These are phyloP conservation scores for Zymoseptoria tritici DNA, from an alignment of 2,329 filamentous ascomycete species.

Conservation along the genomic window DNA sequence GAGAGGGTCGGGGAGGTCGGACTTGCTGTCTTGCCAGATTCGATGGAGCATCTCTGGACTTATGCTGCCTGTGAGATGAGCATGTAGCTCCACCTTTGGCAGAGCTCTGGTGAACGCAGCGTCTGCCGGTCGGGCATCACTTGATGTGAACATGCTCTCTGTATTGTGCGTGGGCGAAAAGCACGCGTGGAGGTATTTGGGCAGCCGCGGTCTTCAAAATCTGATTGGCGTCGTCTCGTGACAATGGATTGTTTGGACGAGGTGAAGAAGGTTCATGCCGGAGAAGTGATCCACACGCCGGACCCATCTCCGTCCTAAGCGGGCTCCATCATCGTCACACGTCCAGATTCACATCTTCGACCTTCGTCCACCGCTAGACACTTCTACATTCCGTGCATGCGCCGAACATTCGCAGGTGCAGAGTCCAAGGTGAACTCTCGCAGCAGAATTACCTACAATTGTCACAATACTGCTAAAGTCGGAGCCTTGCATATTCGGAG, in stretches of 20 bases:
- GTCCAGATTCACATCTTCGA: background rate
- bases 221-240: too few species aligned
- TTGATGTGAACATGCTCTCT: background rate
- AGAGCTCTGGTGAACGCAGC: conserved; percentile 29
- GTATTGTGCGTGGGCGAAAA: background rate
- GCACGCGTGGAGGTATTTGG: background rate
- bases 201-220: too few species aligned
- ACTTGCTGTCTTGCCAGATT: conserved; percentile 57
- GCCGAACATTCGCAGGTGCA: background rate
- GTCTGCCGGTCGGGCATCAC: background rate
- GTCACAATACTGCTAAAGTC: background rate
- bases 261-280: background rate
- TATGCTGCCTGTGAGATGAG: conserved; percentile 73
- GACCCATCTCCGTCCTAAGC: background rate
- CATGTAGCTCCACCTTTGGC: conserved; percentile 58
- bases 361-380: background rate
- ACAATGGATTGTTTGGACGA: background rate
- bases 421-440: background rate
- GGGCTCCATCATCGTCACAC: too few species aligned
- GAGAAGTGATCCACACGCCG: background rate
- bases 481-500: background rate
- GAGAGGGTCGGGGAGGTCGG: conserved; percentile 59
- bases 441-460: background rate
- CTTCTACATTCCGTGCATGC: background rate
- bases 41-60: conserved; percentile 64